Evolutionary conservation across 2,329 filamentous ascomycete species (phyloP), one percentile per base, ranked within the genome.

Genomic region (Dissoconium aciculare): DNA sequence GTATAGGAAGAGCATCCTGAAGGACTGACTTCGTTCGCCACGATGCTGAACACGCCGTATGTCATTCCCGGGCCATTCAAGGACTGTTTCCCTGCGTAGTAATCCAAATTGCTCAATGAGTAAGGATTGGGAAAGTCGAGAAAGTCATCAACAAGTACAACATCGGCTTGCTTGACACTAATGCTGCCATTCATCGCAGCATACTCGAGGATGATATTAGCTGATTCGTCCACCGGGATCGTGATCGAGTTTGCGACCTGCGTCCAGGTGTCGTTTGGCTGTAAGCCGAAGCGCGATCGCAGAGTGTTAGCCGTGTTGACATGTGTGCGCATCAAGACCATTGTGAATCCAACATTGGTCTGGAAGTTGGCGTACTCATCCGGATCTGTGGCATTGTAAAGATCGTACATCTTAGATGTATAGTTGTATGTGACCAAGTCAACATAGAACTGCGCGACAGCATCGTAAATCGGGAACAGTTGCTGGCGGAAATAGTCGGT

Each of bases 41-140:
- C 69, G 28, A 79, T 68, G 27, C 70, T 69, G 51, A 78, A 79
- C 6, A 77, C 70, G 6, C 71, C 71, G 51, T 76, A 81, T 2
- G 76, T 80, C 76, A 81, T 81, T 3, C 69, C 76, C 1, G 76
- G 76, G 0, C 76, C 76, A 40, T 78, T 65, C 1, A 66, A 56
- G 1, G 73, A 76, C 51, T 80, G 75, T 32, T 72, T 74, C 26
- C 69, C 69, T 4, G 76, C 74, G 44, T 80, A 79, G 45, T 78
- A 80, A 42, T 78, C 71, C 12, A 79, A 53, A 40, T 79, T 70
- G 16, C 57, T 61, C 27, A 69, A 50, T 10, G 63, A 64, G 41
- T 67, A 62, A 26, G 69, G 66, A 28, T 68, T 60, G 4, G 64
- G 63, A 39, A 69, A 78, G 33, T 68, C 65, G 2, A 79, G 50